Conservation (phyloP, 257 asterid genomes). For the Penstemon davidsonii region DNA sequence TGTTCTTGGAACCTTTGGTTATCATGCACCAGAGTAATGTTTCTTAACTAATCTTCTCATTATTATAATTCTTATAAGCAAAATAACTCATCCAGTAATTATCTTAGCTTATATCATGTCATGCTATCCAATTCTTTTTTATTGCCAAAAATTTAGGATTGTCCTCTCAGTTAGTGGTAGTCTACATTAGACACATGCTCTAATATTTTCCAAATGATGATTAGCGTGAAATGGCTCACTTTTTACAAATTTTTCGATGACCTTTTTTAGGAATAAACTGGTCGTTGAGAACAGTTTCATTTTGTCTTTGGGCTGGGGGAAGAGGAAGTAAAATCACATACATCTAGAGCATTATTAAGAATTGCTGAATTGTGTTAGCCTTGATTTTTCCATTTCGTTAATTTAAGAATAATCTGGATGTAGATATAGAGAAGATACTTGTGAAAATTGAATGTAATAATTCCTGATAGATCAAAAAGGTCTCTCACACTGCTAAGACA, state of each 20-base stretch:
- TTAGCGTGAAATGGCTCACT: too few relatives aligned
- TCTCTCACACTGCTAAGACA: constrained; percentile 4
- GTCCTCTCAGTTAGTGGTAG: too few relatives aligned
- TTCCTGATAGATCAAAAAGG: background rate
- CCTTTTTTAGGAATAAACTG: too few relatives aligned
- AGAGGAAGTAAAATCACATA: background rate
- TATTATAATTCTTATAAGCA: background rate
- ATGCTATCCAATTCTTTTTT: too few relatives aligned
- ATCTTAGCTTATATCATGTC: too few relatives aligned
- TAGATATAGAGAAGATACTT: background rate
- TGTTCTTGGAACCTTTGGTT: constrained; percentile 67
- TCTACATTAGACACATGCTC: too few relatives aligned
- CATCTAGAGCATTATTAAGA: background rate
- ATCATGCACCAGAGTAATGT: constrained; percentile 51
- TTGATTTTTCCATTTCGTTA: background rate
- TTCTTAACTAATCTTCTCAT: constrained; percentile 28
- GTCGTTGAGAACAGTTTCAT: too few relatives aligned
- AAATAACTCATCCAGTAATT: too few relatives aligned
- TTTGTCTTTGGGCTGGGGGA: too few relatives aligned
- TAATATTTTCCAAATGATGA: too few relatives aligned
- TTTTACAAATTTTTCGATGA: too few relatives aligned
- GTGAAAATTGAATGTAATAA: background rate
- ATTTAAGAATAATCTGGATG: background rate
- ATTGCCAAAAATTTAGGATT: too few relatives aligned
- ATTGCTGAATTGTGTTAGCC: background rate